These are phyloP conservation scores for Hymenotorrendiella dingleyae DNA, from an alignment of 2,329 filamentous ascomycete genomes.

Conservation along the genomic window DNA sequence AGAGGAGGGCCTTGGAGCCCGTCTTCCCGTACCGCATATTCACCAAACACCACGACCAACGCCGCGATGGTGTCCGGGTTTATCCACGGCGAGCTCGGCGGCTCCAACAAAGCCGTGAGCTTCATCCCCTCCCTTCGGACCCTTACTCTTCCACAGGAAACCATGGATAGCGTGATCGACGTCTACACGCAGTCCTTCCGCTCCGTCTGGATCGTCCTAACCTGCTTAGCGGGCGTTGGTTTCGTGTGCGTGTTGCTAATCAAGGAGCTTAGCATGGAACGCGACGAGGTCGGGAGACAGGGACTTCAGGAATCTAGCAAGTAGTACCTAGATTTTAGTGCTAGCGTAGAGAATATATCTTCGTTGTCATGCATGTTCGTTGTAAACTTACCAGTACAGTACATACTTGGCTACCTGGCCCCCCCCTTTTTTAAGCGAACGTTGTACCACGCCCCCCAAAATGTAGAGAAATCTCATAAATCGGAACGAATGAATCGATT, in stretches of 20 bases:
- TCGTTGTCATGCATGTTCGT: too few relatives aligned
- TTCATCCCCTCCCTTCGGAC: neutral
- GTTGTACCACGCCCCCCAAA: too few relatives aligned
- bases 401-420: too few relatives aligned
- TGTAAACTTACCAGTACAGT: too few relatives aligned
- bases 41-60: neutral
- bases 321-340: too few relatives aligned
- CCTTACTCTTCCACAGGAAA: neutral
- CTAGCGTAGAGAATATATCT: too few relatives aligned
- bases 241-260: neutral
- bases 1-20: neutral
- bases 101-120: neutral
- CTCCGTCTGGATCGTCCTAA: slow-evolving; percentile 29
- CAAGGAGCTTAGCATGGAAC: neutral
- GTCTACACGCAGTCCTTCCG: neutral
- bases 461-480: too few relatives aligned
- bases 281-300: neutral
- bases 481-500: too few relatives aligned
- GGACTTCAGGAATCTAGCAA: neutral
- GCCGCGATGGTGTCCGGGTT: neutral
- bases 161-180: neutral
- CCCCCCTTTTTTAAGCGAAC: too few relatives aligned
- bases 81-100: neutral
- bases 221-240: neutral
- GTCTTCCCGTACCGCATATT: neutral